Conservation (phyloP, 805 yeast genomes). For the Pichia nakasei region DNA sequence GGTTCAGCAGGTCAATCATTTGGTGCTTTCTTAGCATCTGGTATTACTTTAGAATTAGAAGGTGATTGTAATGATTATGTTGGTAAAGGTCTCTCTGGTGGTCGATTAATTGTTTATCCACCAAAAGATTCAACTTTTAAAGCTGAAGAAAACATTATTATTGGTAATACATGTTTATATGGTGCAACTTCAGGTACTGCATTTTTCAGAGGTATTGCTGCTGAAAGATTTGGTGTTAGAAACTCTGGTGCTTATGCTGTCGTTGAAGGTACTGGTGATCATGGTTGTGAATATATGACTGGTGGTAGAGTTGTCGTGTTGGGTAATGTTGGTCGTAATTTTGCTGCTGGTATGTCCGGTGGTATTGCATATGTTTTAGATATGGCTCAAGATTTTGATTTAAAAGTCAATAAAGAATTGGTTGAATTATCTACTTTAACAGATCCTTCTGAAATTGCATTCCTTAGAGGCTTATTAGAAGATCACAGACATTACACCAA, state of each 20-base stretch:
- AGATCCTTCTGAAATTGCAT: conserved; percentile 90
- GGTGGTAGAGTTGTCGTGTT: conserved; percentile 96
- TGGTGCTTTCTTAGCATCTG: conserved; percentile 95
- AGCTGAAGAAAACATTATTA: conserved; percentile 92
- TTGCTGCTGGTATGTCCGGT: conserved; percentile 98
- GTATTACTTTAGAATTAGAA: conserved; percentile 88
- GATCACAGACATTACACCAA: conserved; percentile 94
- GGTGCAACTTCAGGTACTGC: conserved; percentile 97
- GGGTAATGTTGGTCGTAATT: conserved; percentile 86
- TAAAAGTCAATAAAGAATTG: conserved; percentile 70
- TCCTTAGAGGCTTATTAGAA: conserved; percentile 84
- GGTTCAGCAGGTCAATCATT: conserved; percentile 98
- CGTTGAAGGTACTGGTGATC: conserved; percentile 96
- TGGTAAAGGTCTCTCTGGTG: conserved; percentile 96
- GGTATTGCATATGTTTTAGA: conserved; percentile 97
- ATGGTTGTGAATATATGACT: conserved; percentile 99
- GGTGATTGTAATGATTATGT: conserved; percentile 98
- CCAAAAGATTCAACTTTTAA: conserved; percentile 76
- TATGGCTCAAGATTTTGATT: conserved; percentile 84
- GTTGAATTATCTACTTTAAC: conserved; percentile 70
- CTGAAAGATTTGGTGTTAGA: conserved; percentile 97
- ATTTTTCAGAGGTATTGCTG: conserved; percentile 93
- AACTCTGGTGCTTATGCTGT: conserved; percentile 98
- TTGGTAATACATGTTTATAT: conserved; percentile 95
- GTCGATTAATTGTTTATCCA: conserved; percentile 86